phyloP scores from a whole-genome alignment of 371 early-diverging fungal genomes.

The Saksenaea oblongispora region DNA sequence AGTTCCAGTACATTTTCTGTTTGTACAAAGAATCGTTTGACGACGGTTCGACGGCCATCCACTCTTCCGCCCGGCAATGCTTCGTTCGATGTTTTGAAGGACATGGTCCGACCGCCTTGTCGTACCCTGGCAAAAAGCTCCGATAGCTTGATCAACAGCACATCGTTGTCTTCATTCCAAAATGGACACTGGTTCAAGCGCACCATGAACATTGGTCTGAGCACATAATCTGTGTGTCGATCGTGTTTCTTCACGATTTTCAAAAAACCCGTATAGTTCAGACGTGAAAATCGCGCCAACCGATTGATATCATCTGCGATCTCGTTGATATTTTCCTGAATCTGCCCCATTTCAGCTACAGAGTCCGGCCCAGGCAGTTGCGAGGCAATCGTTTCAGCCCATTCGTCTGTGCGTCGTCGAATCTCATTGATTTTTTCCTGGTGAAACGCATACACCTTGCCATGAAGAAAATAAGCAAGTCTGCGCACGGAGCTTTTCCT shows the following conservation, averaged over 20 bases:
- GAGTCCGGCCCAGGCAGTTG: conserved; percentile 46
- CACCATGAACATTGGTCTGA: conserved; percentile 88
- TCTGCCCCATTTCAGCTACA: conserved; percentile 55
- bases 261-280: conserved; percentile 96
- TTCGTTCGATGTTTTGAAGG: conserved; percentile 36
- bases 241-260: conserved; percentile 98
- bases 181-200: conserved; percentile 86
- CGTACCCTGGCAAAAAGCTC: conserved; percentile 88
- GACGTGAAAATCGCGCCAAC: conserved; percentile 87
- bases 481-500: not conserved
- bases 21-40: conserved; percentile 94
- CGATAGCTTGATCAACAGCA: conserved; percentile 85
- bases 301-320: conserved; percentile 90
- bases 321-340: conserved; percentile 79
- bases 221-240: conserved; percentile 83
- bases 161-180: conserved; percentile 91
- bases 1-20: conserved; percentile 97
- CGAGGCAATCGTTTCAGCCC: conserved; percentile 54
- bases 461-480: not conserved
- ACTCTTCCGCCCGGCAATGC: conserved; percentile 34
- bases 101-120: conserved; percentile 72
- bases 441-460: conserved; percentile 85
- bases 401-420: conserved; percentile 74
- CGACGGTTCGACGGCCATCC: conserved; percentile 26
- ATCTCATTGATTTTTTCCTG: conserved; percentile 89